Conservation (phyloP, 805 yeast species). For the Candida ovalis region DNA sequence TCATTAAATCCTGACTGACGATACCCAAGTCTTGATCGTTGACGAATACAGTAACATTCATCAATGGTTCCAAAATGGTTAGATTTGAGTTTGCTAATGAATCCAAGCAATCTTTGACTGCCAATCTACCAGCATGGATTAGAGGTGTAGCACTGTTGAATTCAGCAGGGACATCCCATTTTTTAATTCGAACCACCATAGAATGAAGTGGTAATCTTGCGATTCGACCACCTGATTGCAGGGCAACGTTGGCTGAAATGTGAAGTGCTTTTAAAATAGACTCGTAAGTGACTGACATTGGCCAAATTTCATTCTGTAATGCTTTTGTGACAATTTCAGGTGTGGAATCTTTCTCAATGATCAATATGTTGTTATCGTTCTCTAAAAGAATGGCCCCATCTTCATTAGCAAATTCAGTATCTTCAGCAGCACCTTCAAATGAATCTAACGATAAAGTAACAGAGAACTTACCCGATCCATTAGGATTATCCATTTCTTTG, state of each 20-base stretch:
- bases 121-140: constrained; percentile 42
- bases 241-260: constrained; percentile 56
- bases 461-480: constrained; percentile 21
- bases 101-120: constrained; percentile 38
- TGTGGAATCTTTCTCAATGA: constrained; percentile 31
- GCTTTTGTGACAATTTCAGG: constrained; percentile 24
- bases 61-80: constrained; percentile 79
- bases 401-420: constrained; percentile 30
- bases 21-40: constrained; percentile 72
- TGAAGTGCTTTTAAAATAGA: constrained; percentile 50
- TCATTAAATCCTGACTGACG: constrained; percentile 80
- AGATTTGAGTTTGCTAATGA: constrained; percentile 30
- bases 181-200: constrained; percentile 48
- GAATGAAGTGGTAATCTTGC: constrained; percentile 59
- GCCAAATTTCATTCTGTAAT: constrained; percentile 37
- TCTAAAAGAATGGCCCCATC: constrained; percentile 39
- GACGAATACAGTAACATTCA: constrained; percentile 68
- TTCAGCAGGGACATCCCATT: constrained; percentile 55
- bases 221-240: constrained; percentile 65
- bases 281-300: constrained; percentile 41
- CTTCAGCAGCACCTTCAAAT: constrained; percentile 32
- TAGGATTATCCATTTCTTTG: constrained; percentile 12
- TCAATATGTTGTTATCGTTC: constrained; percentile 43
- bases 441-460: constrained; percentile 28
- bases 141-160: constrained; percentile 35